A percentile compares a stretch with the other conserved stretches of the same genome.
Conservation (phyloP, 2,329 filamentous ascomycete species). For the Botryosphaeria dothidea region DNA sequence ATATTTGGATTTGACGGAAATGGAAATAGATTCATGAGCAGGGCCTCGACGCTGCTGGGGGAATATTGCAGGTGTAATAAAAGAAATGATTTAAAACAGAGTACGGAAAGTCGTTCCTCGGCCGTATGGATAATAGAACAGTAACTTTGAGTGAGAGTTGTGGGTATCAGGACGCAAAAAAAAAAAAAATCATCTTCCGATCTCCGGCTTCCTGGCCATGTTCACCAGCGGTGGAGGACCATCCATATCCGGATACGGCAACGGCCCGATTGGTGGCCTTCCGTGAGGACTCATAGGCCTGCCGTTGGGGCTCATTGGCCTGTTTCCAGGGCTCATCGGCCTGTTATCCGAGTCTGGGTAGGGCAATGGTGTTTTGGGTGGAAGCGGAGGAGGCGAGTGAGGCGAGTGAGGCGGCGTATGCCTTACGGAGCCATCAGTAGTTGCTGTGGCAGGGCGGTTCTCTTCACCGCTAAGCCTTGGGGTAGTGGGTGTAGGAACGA, state of each 20-base stretch:
- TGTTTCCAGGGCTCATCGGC: neutral
- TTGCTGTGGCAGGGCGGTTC: conserved; percentile 21
- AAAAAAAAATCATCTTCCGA: conserved; percentile 35
- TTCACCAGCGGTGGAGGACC: conserved; percentile 82
- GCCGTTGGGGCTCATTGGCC: conserved; percentile 32
- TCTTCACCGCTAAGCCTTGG: conserved; percentile 36
- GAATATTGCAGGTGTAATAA: neutral
- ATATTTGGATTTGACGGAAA: neutral
- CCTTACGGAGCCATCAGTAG: conserved; percentile 25
- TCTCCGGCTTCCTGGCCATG: conserved; percentile 81
- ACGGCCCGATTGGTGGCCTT: conserved; percentile 34
- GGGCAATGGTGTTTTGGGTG: conserved; percentile 42
- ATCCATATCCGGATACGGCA: conserved; percentile 81
- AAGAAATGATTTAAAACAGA: neutral
- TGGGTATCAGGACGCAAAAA: neutral
- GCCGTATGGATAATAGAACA: neutral
- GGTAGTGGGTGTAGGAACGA: conserved; percentile 1
- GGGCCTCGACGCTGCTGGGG: neutral
- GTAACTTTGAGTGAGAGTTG: neutral
- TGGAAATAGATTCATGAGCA: neutral
- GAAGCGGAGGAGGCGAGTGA: conserved; percentile 39
- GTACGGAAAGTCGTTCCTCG: neutral
- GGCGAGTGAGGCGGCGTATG: conserved; percentile 30
- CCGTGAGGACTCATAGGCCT: conserved; percentile 16
- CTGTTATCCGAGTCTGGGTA: neutral